Conservation (phyloP, 1,284 basidiomycete genomes). For the Microbotryum lychnidis-dioicae region DNA sequence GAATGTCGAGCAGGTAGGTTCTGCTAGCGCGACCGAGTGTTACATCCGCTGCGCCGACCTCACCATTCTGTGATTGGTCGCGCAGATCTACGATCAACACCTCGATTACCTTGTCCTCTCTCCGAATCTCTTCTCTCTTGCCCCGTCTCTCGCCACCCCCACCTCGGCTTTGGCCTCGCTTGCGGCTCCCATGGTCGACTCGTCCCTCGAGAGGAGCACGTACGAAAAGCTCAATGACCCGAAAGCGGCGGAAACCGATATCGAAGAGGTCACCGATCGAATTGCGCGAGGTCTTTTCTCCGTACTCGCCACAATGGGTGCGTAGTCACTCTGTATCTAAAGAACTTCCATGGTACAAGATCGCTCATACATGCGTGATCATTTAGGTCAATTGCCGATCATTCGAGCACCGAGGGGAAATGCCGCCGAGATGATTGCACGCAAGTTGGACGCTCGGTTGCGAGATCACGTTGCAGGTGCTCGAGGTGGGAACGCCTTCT, state of each 20-base stretch:
- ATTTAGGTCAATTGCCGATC: constrained; percentile 76
- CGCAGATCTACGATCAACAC: constrained; percentile 85
- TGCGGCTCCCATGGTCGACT: constrained; percentile 28
- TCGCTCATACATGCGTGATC: constrained; percentile 2
- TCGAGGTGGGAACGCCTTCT: constrained; percentile 44
- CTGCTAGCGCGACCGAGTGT: constrained; percentile 24
- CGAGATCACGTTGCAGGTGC: constrained; percentile 82
- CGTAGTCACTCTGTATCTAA: constrained; percentile 29
- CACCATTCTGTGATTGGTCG: neutral
- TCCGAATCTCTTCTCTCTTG: constrained; percentile 85
- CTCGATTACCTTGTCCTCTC: constrained; percentile 94
- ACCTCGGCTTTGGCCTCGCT: constrained; percentile 25
- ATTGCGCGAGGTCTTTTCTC: constrained; percentile 87
- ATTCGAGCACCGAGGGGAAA: constrained; percentile 92
- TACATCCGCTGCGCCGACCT: neutral
- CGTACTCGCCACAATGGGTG: constrained; percentile 83
- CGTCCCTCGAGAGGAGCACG: constrained; percentile 42
- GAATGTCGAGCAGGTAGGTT: constrained; percentile 62
- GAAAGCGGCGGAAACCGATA: constrained; percentile 75
- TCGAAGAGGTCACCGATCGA: constrained; percentile 88
- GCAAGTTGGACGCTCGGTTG: constrained; percentile 87
- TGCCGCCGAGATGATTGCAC: constrained; percentile 96
- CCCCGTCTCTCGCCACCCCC: constrained; percentile 35
- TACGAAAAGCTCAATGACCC: constrained; percentile 92
- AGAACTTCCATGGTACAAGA: neutral